A percentile compares a stretch with the other conserved stretches of the same genome.
Evolutionary conservation across 176 grass and related monocot species (phyloP).

Genomic region (Dendrocalamus sinicus): DNA sequence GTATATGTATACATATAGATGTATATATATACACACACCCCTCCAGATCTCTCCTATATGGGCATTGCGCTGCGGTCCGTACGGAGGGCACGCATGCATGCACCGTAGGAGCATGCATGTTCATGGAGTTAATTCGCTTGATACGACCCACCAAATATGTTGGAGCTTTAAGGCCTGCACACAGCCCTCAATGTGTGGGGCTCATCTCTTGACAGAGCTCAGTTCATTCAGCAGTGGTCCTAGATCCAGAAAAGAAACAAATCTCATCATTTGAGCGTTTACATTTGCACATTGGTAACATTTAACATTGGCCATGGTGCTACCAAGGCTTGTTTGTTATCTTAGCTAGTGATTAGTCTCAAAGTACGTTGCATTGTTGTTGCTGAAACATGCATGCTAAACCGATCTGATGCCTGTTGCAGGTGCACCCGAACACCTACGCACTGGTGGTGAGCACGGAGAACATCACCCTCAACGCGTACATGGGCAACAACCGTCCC

Average conservation of each 20-base stretch:
- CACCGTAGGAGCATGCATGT: too few relatives aligned
- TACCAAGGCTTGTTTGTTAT: not conserved
- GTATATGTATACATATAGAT: too few relatives aligned
- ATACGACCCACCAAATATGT: not conserved
- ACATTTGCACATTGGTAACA: not conserved
- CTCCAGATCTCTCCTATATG: too few relatives aligned
- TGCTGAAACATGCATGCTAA: too few relatives aligned
- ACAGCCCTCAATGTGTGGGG: not conserved
- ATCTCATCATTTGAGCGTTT: not conserved
- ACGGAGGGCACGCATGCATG: not conserved
- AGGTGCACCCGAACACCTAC: slow-evolving; percentile 80
- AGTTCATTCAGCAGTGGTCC: not conserved
- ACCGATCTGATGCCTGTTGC: not conserved
- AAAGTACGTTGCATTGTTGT: not conserved
- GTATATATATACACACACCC: too few relatives aligned
- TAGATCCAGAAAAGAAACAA: not conserved
- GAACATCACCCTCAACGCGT: slow-evolving; percentile 92
- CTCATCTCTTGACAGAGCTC: not conserved
- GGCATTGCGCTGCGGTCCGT: too few relatives aligned
- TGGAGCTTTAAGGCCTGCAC: not conserved
- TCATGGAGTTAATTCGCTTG: not conserved
- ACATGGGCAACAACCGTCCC: slow-evolving; percentile 87
- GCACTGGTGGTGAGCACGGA: slow-evolving; percentile 93
- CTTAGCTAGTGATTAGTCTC: not conserved
- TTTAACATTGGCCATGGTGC: not conserved